Evolutionary conservation across 768 basidiomycete genomes (phyloP), one percentile per base, ranked within the genome.

Genomic region (Pleurotus tuoliensis): DNA sequence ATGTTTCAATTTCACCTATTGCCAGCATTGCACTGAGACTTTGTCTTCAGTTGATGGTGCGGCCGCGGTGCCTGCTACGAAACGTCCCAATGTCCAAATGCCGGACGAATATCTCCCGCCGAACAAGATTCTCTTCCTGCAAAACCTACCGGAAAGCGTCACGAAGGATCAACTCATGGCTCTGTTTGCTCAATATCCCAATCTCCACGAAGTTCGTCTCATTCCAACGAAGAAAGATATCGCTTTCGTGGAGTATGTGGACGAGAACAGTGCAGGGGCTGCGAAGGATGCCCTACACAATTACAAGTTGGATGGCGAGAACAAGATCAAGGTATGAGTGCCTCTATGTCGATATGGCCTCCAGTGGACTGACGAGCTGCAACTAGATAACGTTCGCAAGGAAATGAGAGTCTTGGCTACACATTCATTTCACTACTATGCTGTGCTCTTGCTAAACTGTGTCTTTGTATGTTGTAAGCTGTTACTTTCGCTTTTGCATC

Each of bases 101-200:
- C 95, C 96, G 40, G 97, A 99, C 87, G 97, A 99, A 71, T 98
- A 98, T 71, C 83, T 99, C 5, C 97, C 97, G 1, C 96, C 97
- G 39, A 99, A 99, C 88, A 94, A 95, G 71, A 96, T 98, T 72
- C 82, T 99, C 51, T 99, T 99, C 82, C 70, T 99, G 61, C 97
- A 99, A 73, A 98, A 98, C 69, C 78, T 99, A 20, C 94, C 95
- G 16, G 94, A 97, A 67, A 88, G 73, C 41, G 94, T 94, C 61
- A 94, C 89, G 55, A 94, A 96, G 67, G 95, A 97, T 53, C 88
- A 91, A 66, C 87, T 99, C 59, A 83, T 89, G 71, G 84, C 86
- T 1, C 78, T 98, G 20, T 98, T 99, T 76, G 88, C 91, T 58
- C 90, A 93, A 73, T 95, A 97, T 73, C 92, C 95, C 57, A 96